Percentiles rank a stretch among this genome's conserved stretches.
Conservation (phyloP, 495 filamentous ascomycete species). For the Neohortaea acidophila region DNA sequence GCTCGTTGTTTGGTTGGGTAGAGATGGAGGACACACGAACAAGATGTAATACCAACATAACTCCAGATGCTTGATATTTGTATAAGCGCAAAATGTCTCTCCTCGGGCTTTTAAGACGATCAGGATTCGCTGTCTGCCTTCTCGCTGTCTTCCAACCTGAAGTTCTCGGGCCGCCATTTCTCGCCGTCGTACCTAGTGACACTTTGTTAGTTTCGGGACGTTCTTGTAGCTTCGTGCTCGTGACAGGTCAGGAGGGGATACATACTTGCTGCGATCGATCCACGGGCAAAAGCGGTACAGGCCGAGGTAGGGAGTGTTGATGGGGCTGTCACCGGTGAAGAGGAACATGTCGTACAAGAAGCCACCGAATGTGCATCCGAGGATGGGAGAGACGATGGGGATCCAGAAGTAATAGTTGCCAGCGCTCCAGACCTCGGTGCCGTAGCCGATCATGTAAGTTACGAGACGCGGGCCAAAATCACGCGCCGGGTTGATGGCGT, state of each 20-base stretch:
- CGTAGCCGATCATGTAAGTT: conserved; percentile 45
- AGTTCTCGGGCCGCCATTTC: neutral
- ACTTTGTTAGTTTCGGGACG: no score
- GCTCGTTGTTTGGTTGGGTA: no score
- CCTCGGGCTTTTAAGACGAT: neutral
- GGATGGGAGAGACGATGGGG: conserved; percentile 43
- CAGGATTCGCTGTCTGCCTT: neutral
- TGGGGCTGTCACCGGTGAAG: conserved; percentile 42
- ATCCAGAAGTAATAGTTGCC: conserved; percentile 51
- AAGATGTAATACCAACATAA: neutral
- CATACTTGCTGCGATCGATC: neutral
- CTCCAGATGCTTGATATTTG: neutral
- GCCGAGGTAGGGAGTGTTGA: conserved; percentile 44
- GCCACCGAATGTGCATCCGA: conserved; percentile 42
- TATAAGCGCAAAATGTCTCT: neutral
- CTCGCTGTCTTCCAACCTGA: neutral
- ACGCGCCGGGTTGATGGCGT: conserved; percentile 50
- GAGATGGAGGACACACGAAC: neutral
- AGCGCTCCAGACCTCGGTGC: conserved; percentile 45
- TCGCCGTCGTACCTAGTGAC: neutral
- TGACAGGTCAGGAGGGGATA: no score
- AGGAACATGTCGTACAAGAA: conserved; percentile 48
- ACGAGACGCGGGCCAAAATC: conserved; percentile 54
- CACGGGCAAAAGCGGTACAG: conserved; percentile 27
- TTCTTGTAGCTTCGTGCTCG: no score